Base-by-base conservation (phyloP, 2,329 filamentous ascomycete genomes). In the Pseudophaeomoniella oleicola region DNA sequence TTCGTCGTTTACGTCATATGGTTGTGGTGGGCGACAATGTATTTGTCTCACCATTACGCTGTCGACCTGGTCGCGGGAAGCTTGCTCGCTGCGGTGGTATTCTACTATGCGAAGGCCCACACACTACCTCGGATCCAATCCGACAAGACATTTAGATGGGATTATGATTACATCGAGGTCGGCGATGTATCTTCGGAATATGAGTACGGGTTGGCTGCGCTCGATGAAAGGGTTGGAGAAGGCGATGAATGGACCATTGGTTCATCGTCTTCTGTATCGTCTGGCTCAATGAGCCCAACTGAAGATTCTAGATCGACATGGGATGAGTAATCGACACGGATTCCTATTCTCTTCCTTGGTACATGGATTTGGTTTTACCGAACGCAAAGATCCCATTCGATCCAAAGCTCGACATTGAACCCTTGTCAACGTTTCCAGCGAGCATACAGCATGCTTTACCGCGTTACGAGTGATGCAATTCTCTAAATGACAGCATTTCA, bases 21-120 rank as follows among this genome's bases (percentile, higher is more conserved):
- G 88, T 78, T 94, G 50, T 94, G 86, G 83, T 96, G 88, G 86
- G 82, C 87, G 10, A 96, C 88, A 47, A 94, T 96, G 85, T 94
- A 96, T 55, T 73, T 96, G 36, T 92, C 84, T 51, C 88, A 96
- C 60, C 88, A 96, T 63, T 96, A 96, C 55, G 88, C 87, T 19
- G 81, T 96, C 30, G 88, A 96, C 57, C 68, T 96, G 35, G 84
- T 94, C 16, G 84, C 74, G 22, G 88, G 88, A 47, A 85, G 80
- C 54, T 66, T 94, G 35, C 59, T 85, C 41, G 81, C 85, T 16
- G 78, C 78, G 10, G 66, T 81, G 35, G 76, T 81, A 40, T 96
- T 84, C 67, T 93, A 88, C 61, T 74, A 85, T 42, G 75, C 81
- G 39, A 82, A 83, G 53, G 72, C 78, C 30, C 76, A 78, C 40